Conservation (phyloP, 495 filamentous ascomycete species). For the Cudoniella acicularis region DNA sequence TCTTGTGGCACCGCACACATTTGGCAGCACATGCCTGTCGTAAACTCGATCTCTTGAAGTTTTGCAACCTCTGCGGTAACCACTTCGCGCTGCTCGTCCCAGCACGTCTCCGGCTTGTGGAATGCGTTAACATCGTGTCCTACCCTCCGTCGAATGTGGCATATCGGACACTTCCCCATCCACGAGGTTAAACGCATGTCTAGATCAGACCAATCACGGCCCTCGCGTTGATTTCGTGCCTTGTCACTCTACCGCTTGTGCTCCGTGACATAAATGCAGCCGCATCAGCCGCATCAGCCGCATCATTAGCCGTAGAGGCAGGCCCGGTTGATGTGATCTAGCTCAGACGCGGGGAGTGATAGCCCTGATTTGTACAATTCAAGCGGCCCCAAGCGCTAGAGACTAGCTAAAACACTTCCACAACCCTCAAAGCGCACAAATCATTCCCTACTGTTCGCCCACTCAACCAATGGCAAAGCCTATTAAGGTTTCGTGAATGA, state of each 20-base stretch:
- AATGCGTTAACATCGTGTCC: background rate
- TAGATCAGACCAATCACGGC: slow-evolving; percentile 1
- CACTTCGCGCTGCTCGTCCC: slow-evolving; percentile 1
- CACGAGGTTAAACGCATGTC: slow-evolving; percentile 1
- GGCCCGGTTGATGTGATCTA: slow-evolving; percentile 1
- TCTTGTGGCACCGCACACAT: slow-evolving; percentile 2
- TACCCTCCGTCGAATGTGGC: background rate
- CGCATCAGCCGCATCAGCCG: background rate
- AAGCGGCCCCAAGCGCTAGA: background rate
- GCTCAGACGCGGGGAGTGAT: background rate
- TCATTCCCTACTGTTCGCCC: slow-evolving; percentile 7
- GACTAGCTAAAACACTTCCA: background rate
- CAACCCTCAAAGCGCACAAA: slow-evolving; percentile 2
- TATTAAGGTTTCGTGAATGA: slow-evolving; percentile 9
- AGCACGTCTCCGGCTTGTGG: slow-evolving; percentile 2
- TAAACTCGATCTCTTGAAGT: slow-evolving; percentile 6
- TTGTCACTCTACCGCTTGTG: background rate
- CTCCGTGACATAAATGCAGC: background rate
- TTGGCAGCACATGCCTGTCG: background rate
- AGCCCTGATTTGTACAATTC: background rate
- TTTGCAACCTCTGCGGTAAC: slow-evolving; percentile 3
- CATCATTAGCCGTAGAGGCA: background rate
- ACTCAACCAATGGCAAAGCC: slow-evolving; percentile 7
- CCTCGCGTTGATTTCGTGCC: slow-evolving; percentile 2
- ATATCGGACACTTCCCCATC: slow-evolving; percentile 5